Percentiles rank a stretch among this genome's conserved stretches.
These are phyloP conservation scores for Zea mays DNA, from an alignment of 176 grass and related monocot genomes.

Conservation along the genomic window DNA sequence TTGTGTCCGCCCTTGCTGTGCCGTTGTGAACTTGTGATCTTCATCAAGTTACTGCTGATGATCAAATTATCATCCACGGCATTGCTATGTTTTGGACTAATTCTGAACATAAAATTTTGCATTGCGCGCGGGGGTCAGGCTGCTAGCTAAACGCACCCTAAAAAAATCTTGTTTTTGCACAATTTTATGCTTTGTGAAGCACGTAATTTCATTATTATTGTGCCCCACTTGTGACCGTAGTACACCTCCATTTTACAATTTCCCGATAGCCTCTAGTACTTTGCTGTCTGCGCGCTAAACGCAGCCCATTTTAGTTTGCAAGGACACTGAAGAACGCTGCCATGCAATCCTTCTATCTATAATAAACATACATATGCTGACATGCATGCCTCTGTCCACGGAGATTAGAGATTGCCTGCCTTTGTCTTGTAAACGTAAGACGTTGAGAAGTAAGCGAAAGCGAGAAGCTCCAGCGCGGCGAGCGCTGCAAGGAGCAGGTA, in stretches of 20 bases:
- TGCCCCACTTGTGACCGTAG: too few species aligned
- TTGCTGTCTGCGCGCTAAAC: neutral
- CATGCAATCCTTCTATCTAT: neutral
- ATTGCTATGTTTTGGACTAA: neutral
- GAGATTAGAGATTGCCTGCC: neutral
- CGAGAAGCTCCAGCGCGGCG: slow-evolving; percentile 35
- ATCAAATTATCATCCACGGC: neutral
- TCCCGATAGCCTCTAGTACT: neutral
- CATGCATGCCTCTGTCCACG: neutral
- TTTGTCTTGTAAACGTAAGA: slow-evolving; percentile 46
- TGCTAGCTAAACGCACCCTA: neutral
- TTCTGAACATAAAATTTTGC: too few species aligned
- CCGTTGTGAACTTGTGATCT: too few species aligned
- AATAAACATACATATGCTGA: neutral
- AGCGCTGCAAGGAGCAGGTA: slow-evolving; percentile 54
- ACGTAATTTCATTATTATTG: too few species aligned
- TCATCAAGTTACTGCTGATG: neutral
- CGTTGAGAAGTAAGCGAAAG: slow-evolving; percentile 39
- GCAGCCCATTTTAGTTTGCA: neutral
- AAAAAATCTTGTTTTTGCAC: neutral
- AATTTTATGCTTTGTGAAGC: too few species aligned
- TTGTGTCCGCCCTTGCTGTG: neutral
- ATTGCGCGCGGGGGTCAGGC: neutral
- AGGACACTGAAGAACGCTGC: neutral
- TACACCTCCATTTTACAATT: neutral